Evolutionary conservation across 2,329 filamentous ascomycete genomes (phyloP).

Genomic region (Colletotrichum paranaense): DNA sequence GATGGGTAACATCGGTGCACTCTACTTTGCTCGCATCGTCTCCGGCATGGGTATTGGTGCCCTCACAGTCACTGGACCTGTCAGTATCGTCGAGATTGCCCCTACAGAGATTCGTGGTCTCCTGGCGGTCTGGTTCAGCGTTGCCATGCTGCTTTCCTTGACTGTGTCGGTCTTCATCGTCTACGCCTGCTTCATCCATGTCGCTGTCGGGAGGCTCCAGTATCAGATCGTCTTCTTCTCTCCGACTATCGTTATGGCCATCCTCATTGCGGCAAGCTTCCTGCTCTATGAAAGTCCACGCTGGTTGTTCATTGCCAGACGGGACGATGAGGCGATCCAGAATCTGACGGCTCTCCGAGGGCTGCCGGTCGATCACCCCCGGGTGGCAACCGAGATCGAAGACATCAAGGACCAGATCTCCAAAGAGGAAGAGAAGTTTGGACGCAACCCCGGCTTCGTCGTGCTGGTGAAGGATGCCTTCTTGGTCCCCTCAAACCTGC

Average conservation of each 20-base stretch:
- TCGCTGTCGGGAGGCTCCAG: constrained; percentile 41
- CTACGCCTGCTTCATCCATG: constrained; percentile 46
- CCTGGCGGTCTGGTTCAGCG: constrained; percentile 49
- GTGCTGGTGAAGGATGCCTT: constrained; percentile 50
- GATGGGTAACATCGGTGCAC: constrained; percentile 39
- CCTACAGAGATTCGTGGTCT: constrained; percentile 52
- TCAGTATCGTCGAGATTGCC: constrained; percentile 51
- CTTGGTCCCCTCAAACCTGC: constrained; percentile 48
- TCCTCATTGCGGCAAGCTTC: constrained; percentile 42
- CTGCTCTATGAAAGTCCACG: constrained; percentile 51
- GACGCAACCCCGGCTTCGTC: neutral
- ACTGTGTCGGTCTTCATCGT: constrained; percentile 45
- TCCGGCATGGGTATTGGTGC: constrained; percentile 51
- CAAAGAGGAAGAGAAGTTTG: neutral
- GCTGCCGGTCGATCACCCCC: neutral
- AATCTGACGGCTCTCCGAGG: neutral
- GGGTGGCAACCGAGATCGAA: neutral
- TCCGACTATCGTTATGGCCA: constrained; percentile 42
- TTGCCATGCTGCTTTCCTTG: constrained; percentile 46
- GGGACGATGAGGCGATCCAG: neutral
- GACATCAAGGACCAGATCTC: neutral
- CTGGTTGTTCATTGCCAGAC: constrained; percentile 43
- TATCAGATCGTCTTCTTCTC: constrained; percentile 41
- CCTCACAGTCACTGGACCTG: constrained; percentile 49
- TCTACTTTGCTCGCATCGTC: constrained; percentile 51